Evolutionary conservation across 352 stramenopile genomes (phyloP).

Genomic region (Nothophytophthora sp.): DNA sequence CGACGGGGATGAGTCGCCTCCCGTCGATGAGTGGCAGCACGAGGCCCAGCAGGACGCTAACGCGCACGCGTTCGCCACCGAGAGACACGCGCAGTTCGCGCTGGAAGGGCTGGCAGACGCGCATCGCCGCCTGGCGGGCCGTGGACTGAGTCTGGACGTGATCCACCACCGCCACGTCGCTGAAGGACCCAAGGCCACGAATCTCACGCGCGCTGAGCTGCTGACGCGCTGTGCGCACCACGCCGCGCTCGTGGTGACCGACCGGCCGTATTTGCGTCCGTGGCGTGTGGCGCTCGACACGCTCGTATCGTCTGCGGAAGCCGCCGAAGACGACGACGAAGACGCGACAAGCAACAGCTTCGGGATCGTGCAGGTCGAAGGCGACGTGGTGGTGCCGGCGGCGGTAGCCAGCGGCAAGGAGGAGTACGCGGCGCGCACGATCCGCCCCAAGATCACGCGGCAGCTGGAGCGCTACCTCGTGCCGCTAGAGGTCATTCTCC

Average conservation of each 20-base stretch:
- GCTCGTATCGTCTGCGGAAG: slow-evolving; percentile 35
- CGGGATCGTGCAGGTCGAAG: slow-evolving; percentile 94
- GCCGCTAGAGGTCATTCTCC: slow-evolving; percentile 36
- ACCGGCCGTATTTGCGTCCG: slow-evolving; percentile 74
- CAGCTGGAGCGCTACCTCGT: slow-evolving; percentile 90
- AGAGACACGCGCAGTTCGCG: slow-evolving; percentile 74
- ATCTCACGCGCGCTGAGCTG: slow-evolving; percentile 36
- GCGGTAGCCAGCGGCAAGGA: slow-evolving; percentile 93
- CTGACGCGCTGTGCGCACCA: slow-evolving; percentile 42
- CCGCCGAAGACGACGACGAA: slow-evolving; percentile 24
- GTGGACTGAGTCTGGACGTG: slow-evolving; percentile 64
- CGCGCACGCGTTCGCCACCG: slow-evolving; percentile 61
- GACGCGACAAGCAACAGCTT: slow-evolving; percentile 20
- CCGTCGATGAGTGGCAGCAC: slow-evolving; percentile 32
- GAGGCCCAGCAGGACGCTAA: slow-evolving; percentile 52
- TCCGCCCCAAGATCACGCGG: slow-evolving; percentile 96
- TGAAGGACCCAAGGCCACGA: background rate
- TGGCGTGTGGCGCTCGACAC: slow-evolving; percentile 43
- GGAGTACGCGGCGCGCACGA: slow-evolving; percentile 98
- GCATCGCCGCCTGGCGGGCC: slow-evolving; percentile 35
- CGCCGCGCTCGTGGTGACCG: slow-evolving; percentile 72
- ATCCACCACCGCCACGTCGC: slow-evolving; percentile 48
- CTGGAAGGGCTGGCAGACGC: slow-evolving; percentile 67
- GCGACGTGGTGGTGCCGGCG: slow-evolving; percentile 97
- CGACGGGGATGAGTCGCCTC: too few species aligned